Evolutionary conservation across 2,329 filamentous ascomycete species (phyloP), one percentile per base, ranked within the genome.

Genomic region (Aureobasidium sp.): DNA sequence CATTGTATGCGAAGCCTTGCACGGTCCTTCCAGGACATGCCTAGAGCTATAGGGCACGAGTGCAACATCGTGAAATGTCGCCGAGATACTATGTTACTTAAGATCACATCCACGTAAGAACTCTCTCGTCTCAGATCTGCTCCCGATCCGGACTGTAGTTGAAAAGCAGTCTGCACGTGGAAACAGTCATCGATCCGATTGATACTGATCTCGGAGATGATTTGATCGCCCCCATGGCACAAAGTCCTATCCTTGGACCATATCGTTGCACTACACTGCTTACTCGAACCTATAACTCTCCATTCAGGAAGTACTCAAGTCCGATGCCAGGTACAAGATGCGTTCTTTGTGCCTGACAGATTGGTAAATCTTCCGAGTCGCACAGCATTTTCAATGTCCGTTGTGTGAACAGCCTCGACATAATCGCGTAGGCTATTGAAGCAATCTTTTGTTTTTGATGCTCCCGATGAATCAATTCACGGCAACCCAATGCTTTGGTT

Each of bases 261-360:
- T 29, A n/a, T 24, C n/a, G 53, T 57, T 12, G 53, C 39, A 46
- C 53, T 44, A n/a, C 27, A 13, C 53, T 57, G 39, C 53, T 57
- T 57, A 46, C 13, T 39, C 26, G 41, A 36, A 26, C 34, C 29
- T 46, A 44, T 4, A 34, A 36, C 26, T 44, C 10, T 44, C 37
- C 53, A n/a, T n/a, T 26, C 10, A 26, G 27, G 39, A 26, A 29
- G 34, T 24, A 17, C 15, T 13, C 20, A 15, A 44, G 32, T 50
- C 34, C 27, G 27, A 47, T 50, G 57, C n/a, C 57, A 60, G 57
- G 57, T 24, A 60, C 57, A 60, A 15, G 24, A 17, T 20, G 17
- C 17, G 15, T 24, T 59, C 29, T 43, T 39, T 51, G 57, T 60
- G 34, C 57, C 57, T 60, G 57, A 43, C 44, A 46, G 57, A 34